Conservation (phyloP, 139 green algal genomes). For the Pleodorina starrii region DNA sequence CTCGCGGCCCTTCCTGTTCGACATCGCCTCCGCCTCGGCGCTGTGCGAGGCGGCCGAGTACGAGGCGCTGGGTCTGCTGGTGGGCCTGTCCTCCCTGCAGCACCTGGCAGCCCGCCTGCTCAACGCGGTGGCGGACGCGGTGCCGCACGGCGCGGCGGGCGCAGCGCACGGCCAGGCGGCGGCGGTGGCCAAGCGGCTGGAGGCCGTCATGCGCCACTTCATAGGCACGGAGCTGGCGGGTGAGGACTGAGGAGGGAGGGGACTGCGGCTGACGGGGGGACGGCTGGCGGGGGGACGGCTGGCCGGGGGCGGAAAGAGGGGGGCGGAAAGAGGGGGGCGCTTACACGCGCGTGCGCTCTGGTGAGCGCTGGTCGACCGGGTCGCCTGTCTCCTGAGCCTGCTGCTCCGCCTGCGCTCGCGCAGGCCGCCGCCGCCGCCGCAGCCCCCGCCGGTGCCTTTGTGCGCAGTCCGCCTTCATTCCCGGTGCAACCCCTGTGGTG, state of each 20-base stretch:
- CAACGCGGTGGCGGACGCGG: constrained; percentile 42
- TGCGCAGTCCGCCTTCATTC: no score
- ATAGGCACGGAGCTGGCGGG: constrained; percentile 37
- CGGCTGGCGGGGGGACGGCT: no score
- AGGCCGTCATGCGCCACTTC: constrained; percentile 44
- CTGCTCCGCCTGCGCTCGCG: no score
- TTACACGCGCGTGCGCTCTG: no score
- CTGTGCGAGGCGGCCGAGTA: constrained; percentile 70
- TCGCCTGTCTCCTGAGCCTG: no score
- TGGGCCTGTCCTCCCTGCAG: constrained; percentile 60
- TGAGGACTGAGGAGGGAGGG: background rate
- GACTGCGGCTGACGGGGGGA: no score
- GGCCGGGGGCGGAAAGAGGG: no score
- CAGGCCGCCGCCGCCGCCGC: no score
- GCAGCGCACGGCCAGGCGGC: constrained; percentile 41
- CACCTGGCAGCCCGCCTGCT: constrained; percentile 52
- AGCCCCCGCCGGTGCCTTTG: no score
- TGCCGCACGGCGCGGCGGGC: constrained; percentile 45
- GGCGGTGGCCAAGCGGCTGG: constrained; percentile 47
- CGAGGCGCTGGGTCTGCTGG: constrained; percentile 41
- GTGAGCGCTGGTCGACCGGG: no score
- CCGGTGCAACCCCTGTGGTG: no score
- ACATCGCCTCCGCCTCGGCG: constrained; percentile 64
- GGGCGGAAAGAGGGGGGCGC: no score
- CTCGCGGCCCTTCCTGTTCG: constrained; percentile 62